A percentile compares a stretch with the other conserved stretches of the same genome.
These are phyloP conservation scores for Paramyrothecium sp. DNA, from an alignment of 2,329 filamentous ascomycete genomes.

Conservation along the genomic window DNA sequence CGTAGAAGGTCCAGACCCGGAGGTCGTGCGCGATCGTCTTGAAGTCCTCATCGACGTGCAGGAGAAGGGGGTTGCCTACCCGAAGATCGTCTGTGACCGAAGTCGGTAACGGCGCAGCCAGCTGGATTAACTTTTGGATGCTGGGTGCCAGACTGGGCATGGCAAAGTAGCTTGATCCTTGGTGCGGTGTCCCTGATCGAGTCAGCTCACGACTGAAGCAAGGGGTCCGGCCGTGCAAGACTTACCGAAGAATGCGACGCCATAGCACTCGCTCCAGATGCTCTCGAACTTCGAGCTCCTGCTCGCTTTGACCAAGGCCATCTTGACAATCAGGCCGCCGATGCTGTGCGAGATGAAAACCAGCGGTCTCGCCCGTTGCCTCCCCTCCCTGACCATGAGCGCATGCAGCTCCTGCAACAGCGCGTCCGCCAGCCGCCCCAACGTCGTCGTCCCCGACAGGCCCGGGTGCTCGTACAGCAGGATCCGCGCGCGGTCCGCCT, in stretches of 20 bases:
- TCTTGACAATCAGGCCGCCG: constrained; percentile 59
- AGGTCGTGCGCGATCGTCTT: constrained; percentile 56
- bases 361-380: constrained; percentile 43
- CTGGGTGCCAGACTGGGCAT: constrained; percentile 54
- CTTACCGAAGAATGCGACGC: constrained; percentile 59
- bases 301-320: constrained; percentile 49
- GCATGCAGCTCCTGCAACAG: constrained; percentile 41
- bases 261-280: constrained; percentile 56
- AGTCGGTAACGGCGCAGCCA: constrained; percentile 48
- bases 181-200: constrained; percentile 55
- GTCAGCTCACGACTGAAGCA: background rate
- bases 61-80: constrained; percentile 46
- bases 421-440: constrained; percentile 44
- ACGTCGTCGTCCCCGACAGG: constrained; percentile 36
- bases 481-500: constrained; percentile 46
- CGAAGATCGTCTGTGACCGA: constrained; percentile 50
- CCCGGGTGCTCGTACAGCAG: constrained; percentile 51
- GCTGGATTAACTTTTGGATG: constrained; percentile 50
- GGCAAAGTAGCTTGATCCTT: constrained; percentile 62
- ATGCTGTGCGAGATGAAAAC: constrained; percentile 62
- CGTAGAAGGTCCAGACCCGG: constrained; percentile 62
- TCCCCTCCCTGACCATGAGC: constrained; percentile 29
- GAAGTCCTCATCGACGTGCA: constrained; percentile 53
- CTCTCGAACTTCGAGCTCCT: constrained; percentile 33
- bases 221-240: background rate